phyloP scores from a whole-genome alignment of 495 filamentous ascomycete species.

The Pyronema omphalodes region DNA sequence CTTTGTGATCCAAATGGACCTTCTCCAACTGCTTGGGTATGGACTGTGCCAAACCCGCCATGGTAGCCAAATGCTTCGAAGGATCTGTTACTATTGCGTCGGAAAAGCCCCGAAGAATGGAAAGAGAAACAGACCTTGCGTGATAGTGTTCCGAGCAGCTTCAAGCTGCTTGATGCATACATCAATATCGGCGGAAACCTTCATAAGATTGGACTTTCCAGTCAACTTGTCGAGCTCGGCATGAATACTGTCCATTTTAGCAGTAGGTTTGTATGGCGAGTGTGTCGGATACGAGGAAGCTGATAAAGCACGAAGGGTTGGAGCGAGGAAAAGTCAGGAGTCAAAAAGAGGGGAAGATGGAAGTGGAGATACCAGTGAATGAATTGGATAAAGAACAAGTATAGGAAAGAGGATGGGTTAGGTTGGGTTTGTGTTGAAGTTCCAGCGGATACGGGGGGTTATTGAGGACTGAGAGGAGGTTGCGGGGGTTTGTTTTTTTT shows the following conservation, averaged over 20 bases:
- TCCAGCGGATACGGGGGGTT: too few species aligned
- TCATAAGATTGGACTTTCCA: conserved; percentile 47
- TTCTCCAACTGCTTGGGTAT: conserved; percentile 58
- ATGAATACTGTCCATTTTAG: conserved; percentile 50
- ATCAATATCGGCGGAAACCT: conserved; percentile 61
- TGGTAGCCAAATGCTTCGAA: conserved; percentile 43
- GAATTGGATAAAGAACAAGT: too few species aligned
- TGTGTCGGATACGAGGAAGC: neutral
- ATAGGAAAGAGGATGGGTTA: too few species aligned
- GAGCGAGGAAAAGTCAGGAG: too few species aligned
- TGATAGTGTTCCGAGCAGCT: conserved; percentile 49
- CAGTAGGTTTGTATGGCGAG: neutral
- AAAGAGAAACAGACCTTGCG: conserved; percentile 32
- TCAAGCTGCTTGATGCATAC: conserved; percentile 57
- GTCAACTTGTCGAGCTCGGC: conserved; percentile 54
- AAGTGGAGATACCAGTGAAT: too few species aligned
- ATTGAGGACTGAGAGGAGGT: too few species aligned
- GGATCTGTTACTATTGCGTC: conserved; percentile 36
- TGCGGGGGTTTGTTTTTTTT: too few species aligned
- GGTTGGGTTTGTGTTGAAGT: too few species aligned
- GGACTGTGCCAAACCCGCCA: conserved; percentile 71
- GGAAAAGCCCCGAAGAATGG: conserved; percentile 8
- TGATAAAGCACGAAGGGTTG: too few species aligned
- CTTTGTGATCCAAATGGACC: conserved; percentile 60
- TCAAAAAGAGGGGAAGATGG: too few species aligned